Conservation (phyloP, 1,284 basidiomycete genomes). For the Trichosporon coremiiforme region DNA sequence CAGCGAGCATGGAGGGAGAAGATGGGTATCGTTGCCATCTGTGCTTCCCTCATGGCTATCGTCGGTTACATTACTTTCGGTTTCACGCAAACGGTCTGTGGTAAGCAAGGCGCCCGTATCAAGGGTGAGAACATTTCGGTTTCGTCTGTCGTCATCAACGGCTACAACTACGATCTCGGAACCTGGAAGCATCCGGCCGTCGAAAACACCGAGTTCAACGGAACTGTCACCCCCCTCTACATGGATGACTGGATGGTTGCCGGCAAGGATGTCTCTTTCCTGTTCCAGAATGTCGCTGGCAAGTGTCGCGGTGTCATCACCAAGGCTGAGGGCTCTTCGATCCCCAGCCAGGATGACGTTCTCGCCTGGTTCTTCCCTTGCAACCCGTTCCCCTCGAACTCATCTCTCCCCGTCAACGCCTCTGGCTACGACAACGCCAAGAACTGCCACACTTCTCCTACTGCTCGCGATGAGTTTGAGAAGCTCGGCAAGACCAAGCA, state of each 20-base stretch:
- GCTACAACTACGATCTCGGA: constrained; percentile 87
- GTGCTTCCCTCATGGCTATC: constrained; percentile 77
- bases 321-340: constrained; percentile 66
- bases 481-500: constrained; percentile 25
- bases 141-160: constrained; percentile 87
- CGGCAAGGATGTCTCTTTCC: constrained; percentile 84
- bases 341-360: constrained; percentile 60
- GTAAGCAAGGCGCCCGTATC: constrained; percentile 73
- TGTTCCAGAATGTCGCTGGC: constrained; percentile 90
- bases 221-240: constrained; percentile 78
- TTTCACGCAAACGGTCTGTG: constrained; percentile 95
- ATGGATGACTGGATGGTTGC: constrained; percentile 73
- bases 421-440: constrained; percentile 67
- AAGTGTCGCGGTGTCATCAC: constrained; percentile 78
- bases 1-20: constrained; percentile 96
- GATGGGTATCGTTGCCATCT: constrained; percentile 86
- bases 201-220: constrained; percentile 67
- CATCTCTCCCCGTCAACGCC: constrained; percentile 65
- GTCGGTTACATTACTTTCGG: constrained; percentile 99
- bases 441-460: constrained; percentile 71
- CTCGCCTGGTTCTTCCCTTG: constrained; percentile 91
- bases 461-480: constrained; percentile 62
- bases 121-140: constrained; percentile 75
- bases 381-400: constrained; percentile 78
- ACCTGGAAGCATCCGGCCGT: constrained; percentile 78